Conservation (phyloP, 2,329 filamentous ascomycete genomes). For the Claviceps cyperi region DNA sequence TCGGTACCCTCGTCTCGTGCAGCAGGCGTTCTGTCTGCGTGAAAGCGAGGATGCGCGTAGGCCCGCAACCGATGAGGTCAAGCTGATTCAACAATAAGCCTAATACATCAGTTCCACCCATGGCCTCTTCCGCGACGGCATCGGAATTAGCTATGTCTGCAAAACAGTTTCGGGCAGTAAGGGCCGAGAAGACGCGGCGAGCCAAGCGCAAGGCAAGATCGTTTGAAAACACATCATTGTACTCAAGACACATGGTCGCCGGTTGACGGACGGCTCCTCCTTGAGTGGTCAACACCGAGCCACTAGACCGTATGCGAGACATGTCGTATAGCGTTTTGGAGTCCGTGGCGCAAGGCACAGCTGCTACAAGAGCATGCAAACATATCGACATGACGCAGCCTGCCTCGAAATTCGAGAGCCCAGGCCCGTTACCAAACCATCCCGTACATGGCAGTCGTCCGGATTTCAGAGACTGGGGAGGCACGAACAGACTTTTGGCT, state of each 20-base stretch:
- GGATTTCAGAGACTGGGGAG: conserved; percentile 30
- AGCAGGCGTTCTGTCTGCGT: conserved; percentile 34
- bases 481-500: conserved; percentile 41
- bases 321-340: conserved; percentile 39
- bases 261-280: conserved; percentile 32
- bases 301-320: conserved; percentile 44
- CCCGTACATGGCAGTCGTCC: conserved; percentile 17
- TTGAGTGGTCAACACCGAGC: conserved; percentile 32
- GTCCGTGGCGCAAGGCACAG: conserved; percentile 35
- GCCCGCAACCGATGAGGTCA: conserved; percentile 33
- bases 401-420: conserved; percentile 31
- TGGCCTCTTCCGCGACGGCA: conserved; percentile 17
- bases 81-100: conserved; percentile 37
- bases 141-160: conserved; percentile 27
- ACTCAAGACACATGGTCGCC: conserved; percentile 38
- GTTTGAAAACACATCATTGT: conserved; percentile 49
- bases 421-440: conserved; percentile 3
- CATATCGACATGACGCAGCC: conserved; percentile 43
- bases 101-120: conserved; percentile 27
- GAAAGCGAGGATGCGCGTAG: conserved; percentile 32
- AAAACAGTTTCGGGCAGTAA: conserved; percentile 37
- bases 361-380: conserved; percentile 46
- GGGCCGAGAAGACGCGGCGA: conserved; percentile 41
- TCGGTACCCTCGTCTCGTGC: conserved; percentile 43
- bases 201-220: conserved; percentile 45